Evolutionary conservation across 495 filamentous ascomycete genomes (phyloP).

Genomic region (Aspergillus sclerotioniger): DNA sequence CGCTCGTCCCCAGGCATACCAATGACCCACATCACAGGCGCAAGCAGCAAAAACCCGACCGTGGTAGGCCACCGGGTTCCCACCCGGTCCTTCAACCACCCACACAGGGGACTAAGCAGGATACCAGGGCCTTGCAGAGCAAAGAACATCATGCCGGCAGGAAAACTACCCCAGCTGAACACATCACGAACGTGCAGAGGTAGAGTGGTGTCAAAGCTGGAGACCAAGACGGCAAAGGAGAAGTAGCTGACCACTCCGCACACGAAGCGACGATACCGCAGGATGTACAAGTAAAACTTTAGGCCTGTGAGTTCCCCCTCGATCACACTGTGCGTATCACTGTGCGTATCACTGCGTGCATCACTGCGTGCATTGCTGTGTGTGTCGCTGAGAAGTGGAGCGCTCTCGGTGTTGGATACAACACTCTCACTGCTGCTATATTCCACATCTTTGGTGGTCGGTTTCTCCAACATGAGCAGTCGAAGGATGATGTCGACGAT

Average conservation of each 20-base stretch:
- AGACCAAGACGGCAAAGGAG: constrained; percentile 22
- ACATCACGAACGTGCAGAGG: constrained; percentile 28
- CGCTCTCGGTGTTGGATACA: constrained; percentile 9
- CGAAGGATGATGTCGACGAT: constrained; percentile 24
- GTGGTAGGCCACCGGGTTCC: constrained; percentile 25
- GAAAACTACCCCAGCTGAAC: constrained; percentile 33
- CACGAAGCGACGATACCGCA: constrained; percentile 24
- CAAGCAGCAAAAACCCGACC: constrained; percentile 21
- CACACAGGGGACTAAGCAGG: constrained; percentile 20
- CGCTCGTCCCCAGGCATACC: constrained; percentile 23
- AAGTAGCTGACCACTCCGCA: constrained; percentile 23
- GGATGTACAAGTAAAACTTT: constrained; percentile 24
- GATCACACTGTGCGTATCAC: background rate
- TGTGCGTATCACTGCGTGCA: too few relatives aligned
- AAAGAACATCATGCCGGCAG: constrained; percentile 30
- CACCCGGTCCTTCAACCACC: constrained; percentile 30
- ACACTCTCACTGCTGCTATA: background rate
- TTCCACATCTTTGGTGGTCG: background rate
- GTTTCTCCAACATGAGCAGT: constrained; percentile 26
- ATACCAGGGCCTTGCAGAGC: constrained; percentile 29
- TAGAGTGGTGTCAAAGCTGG: constrained; percentile 31
- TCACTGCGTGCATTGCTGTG: too few relatives aligned
- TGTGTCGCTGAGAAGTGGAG: constrained; percentile 9
- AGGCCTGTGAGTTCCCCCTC: constrained; percentile 7
- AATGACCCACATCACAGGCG: constrained; percentile 8